A percentile compares a stretch with the other conserved stretches of the same genome.
Evolutionary conservation across 2,329 filamentous ascomycete species (phyloP).

Genomic region (Aspergillus novoparasiticus): DNA sequence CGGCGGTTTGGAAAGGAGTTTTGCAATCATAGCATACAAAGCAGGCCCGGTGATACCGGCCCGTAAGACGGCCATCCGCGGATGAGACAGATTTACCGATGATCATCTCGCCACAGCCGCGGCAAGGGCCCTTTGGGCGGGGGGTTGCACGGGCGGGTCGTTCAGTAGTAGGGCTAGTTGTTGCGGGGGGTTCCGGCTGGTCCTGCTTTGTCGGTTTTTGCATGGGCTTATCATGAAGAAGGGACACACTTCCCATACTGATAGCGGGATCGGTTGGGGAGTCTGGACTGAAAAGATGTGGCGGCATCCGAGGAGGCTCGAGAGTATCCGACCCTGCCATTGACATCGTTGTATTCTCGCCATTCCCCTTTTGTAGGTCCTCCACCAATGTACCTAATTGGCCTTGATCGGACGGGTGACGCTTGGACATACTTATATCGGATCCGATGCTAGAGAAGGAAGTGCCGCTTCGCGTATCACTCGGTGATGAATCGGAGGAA

Average conservation of each 20-base stretch:
- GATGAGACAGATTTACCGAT: conserved; percentile 91
- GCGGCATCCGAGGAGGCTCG: conserved; percentile 35
- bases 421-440: conserved; percentile 33
- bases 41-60: conserved; percentile 91
- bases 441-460: conserved; percentile 63
- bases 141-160: conserved; percentile 44
- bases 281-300: conserved; percentile 40
- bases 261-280: conserved; percentile 54
- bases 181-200: neutral
- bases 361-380: conserved; percentile 50
- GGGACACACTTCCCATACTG: conserved; percentile 42
- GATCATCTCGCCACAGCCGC: conserved; percentile 77
- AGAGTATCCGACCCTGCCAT: conserved; percentile 26
- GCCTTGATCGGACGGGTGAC: conserved; percentile 34
- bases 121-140: conserved; percentile 72
- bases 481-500: conserved; percentile 65
- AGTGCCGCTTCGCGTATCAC: conserved; percentile 62
- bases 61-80: conserved; percentile 86
- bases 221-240: conserved; percentile 28
- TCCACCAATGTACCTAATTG: conserved; percentile 59
- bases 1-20: conserved; percentile 78
- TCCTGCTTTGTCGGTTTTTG: neutral
- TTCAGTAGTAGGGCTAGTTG: neutral
- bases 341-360: conserved; percentile 40
- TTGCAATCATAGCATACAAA: conserved; percentile 88